A percentile compares a stretch with the other conserved stretches of the same genome.
Conservation (phyloP, 108 stramenopile species). For the Conticribra weissflogii region DNA sequence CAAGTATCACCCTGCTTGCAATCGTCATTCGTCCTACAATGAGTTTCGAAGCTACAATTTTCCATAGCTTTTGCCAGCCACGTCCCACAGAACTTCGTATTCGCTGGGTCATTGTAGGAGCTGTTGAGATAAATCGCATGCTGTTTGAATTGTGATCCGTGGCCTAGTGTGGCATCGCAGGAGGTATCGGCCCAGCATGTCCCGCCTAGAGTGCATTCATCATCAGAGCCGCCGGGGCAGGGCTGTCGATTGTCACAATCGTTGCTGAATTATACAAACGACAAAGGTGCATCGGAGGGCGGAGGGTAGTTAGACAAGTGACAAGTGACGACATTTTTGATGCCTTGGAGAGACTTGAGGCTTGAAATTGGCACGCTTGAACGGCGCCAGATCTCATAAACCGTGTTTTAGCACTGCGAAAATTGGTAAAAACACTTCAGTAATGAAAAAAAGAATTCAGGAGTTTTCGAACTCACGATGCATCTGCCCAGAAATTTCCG, state of each 20-base stretch:
- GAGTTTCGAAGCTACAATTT: constrained; percentile 7
- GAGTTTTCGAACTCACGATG: too few relatives aligned
- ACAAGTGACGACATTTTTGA: too few relatives aligned
- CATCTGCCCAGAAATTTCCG: constrained; percentile 30
- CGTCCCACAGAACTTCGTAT: constrained; percentile 12
- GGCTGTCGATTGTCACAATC: constrained; percentile 31
- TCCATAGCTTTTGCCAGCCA: constrained; percentile 14
- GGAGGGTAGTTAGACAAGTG: too few relatives aligned
- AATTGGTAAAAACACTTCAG: too few relatives aligned
- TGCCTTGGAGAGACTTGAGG: too few relatives aligned
- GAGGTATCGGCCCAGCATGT: constrained; percentile 21
- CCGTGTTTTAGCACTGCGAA: too few relatives aligned
- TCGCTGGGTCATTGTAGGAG: constrained; percentile 4
- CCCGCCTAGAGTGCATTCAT: constrained; percentile 24
- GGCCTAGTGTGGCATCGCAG: constrained; percentile 12
- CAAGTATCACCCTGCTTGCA: constrained; percentile 1
- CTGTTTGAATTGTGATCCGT: neutral
- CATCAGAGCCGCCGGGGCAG: constrained; percentile 35
- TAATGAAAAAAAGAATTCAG: too few relatives aligned
- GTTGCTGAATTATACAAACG: too few relatives aligned
- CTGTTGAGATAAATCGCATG: neutral
- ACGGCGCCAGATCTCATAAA: too few relatives aligned
- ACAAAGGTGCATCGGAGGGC: too few relatives aligned
- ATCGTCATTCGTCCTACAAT: constrained; percentile 3
- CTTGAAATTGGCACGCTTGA: too few relatives aligned